Conservation (phyloP, 257 asterid species). For the Hygrophila difformis region DNA sequence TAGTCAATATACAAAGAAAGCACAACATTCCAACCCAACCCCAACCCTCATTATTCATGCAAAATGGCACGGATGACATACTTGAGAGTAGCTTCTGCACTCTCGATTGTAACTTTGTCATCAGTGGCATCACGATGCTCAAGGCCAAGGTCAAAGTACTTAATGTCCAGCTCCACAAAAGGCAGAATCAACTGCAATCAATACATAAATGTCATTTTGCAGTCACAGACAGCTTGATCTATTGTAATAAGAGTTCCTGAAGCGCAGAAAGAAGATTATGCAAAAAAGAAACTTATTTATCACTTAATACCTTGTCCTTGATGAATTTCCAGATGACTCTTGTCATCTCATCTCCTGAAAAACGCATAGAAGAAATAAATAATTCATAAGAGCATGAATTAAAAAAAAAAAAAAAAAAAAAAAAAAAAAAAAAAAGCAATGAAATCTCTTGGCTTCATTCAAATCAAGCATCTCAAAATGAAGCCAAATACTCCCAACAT, state of each 20-base stretch:
- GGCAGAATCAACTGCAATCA: slow-evolving; percentile 76
- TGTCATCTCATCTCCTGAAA: slow-evolving; percentile 98
- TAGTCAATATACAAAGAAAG: slow-evolving; percentile 1
- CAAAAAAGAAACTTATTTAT: background rate
- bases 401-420: background rate
- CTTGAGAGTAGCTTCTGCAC: slow-evolving; percentile 99
- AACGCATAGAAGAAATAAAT: slow-evolving; percentile 5
- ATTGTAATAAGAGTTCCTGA: no score
- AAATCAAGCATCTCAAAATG: slow-evolving; percentile 6
- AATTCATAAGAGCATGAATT: slow-evolving; percentile 2
- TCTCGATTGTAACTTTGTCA: slow-evolving; percentile 93
- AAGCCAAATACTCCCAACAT: slow-evolving; percentile 4
- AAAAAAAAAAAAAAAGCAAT: background rate
- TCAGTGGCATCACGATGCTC: slow-evolving; percentile 93
- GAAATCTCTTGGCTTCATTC: slow-evolving; percentile 9
- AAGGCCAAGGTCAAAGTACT: slow-evolving; percentile 94
- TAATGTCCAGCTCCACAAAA: slow-evolving; percentile 88
- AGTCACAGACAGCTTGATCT: slow-evolving; percentile 7
- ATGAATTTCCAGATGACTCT: slow-evolving; percentile 89
- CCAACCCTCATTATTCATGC: background rate
- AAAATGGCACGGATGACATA: slow-evolving; percentile 26
- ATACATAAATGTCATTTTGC: slow-evolving; percentile 9
- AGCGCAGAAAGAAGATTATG: background rate
- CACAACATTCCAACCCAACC: background rate
- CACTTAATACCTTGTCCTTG: slow-evolving; percentile 97